Percentiles rank a stretch among this genome's conserved stretches.
These are phyloP conservation scores for Sporothrix luriei DNA, from an alignment of 2,329 filamentous ascomycete genomes.

Conservation along the genomic window DNA sequence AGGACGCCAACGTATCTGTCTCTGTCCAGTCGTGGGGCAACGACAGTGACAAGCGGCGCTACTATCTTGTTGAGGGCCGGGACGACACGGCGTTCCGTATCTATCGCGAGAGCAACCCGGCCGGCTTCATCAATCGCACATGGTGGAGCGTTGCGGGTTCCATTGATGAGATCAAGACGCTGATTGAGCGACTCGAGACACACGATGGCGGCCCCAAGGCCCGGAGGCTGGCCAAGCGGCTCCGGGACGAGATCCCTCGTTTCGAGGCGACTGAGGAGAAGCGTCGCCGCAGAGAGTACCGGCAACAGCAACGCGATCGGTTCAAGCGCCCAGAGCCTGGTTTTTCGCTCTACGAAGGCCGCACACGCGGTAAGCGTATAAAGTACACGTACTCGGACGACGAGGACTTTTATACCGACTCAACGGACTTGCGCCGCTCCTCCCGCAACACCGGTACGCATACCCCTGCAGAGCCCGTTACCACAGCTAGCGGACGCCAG, in stretches of 20 bases:
- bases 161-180: slow-evolving; percentile 78
- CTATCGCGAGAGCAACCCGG: slow-evolving; percentile 89
- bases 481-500: slow-evolving; percentile 86
- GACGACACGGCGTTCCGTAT: slow-evolving; percentile 93
- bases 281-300: slow-evolving; percentile 89
- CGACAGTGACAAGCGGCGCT: slow-evolving; percentile 79
- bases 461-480: slow-evolving; percentile 69
- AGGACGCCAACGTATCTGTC: slow-evolving; percentile 77
- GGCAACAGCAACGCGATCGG: slow-evolving; percentile 78
- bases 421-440: slow-evolving; percentile 64
- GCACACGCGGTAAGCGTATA: slow-evolving; percentile 92
- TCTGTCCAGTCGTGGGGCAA: slow-evolving; percentile 77
- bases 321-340: slow-evolving; percentile 86
- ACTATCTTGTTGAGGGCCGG: slow-evolving; percentile 89
- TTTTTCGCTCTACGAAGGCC: slow-evolving; percentile 92
- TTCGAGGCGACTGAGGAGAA: slow-evolving; percentile 98
- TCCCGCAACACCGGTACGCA: slow-evolving; percentile 73
- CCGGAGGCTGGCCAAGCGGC: slow-evolving; percentile 74
- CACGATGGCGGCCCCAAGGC: slow-evolving; percentile 81
- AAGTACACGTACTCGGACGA: slow-evolving; percentile 96
- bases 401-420: slow-evolving; percentile 70
- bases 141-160: slow-evolving; percentile 93
- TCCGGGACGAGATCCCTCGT: slow-evolving; percentile 76
- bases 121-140: slow-evolving; percentile 66
- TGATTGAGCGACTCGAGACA: slow-evolving; percentile 75